phyloP scores from a whole-genome alignment of 1,284 basidiomycete species.

The Ceratobasidium sp. region DNA sequence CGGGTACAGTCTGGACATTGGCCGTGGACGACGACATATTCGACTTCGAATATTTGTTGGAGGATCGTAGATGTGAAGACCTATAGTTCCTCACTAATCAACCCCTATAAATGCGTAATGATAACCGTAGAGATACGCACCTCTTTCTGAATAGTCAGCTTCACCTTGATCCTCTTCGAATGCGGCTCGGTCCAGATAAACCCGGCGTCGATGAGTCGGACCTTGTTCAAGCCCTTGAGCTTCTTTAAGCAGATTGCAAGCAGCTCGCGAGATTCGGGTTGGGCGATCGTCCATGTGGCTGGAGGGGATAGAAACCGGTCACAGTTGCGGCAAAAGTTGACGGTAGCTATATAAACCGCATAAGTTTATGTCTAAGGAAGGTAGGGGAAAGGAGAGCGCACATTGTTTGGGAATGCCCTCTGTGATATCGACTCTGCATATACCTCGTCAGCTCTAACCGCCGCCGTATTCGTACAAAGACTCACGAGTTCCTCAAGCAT shows the following conservation, averaged over 20 bases:
- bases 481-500: constrained; percentile 88
- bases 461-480: constrained; percentile 50
- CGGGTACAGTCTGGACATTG: constrained; percentile 98
- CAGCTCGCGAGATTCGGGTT: constrained; percentile 93
- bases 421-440: constrained; percentile 90
- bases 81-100: constrained; percentile 58
- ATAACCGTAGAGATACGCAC: constrained; percentile 59
- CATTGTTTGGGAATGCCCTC: constrained; percentile 98
- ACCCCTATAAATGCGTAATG: neutral
- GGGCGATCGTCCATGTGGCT: constrained; percentile 86
- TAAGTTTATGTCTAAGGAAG: constrained; percentile 17
- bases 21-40: constrained; percentile 94
- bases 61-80: constrained; percentile 95
- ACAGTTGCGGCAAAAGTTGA: constrained; percentile 96
- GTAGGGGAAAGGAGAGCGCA: constrained; percentile 55
- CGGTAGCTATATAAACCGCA: constrained; percentile 70
- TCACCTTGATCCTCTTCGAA: constrained; percentile 92
- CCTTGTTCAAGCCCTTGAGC: constrained; percentile 93
- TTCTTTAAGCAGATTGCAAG: constrained; percentile 93
- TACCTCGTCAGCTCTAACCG: neutral
- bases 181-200: constrained; percentile 99
- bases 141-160: constrained; percentile 98
- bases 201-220: constrained; percentile 95
- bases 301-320: constrained; percentile 97
- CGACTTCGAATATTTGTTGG: constrained; percentile 98